These are phyloP conservation scores for Phoma sp. DNA, from an alignment of 2,329 filamentous ascomycete genomes.

Conservation along the genomic window DNA sequence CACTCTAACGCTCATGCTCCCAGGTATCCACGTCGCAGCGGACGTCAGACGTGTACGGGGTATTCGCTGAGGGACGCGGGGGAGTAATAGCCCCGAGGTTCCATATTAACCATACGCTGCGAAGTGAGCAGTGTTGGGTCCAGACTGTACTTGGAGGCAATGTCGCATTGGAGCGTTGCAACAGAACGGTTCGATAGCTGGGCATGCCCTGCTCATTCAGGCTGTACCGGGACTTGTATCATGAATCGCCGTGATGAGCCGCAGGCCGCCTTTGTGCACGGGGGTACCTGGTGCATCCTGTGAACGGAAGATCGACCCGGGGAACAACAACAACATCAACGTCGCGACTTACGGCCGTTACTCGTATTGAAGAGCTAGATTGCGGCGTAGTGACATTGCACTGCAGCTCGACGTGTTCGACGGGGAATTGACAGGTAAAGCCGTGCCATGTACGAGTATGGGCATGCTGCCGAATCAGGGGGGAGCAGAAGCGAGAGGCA, in stretches of 20 bases:
- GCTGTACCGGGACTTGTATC: not conserved
- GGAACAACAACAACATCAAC: not conserved
- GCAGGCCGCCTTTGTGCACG: constrained; percentile 13
- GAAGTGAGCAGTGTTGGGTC: not conserved
- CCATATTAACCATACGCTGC: constrained; percentile 10
- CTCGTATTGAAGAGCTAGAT: not conserved
- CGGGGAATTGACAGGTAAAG: constrained; percentile 7
- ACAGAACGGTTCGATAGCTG: not conserved
- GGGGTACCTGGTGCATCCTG: constrained; percentile 8
- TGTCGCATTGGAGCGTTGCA: constrained; percentile 28
- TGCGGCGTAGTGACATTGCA: not conserved
- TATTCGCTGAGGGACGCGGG: not conserved
- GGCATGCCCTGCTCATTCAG: constrained; percentile 5
- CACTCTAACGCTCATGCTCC: not conserved
- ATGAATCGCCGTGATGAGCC: constrained; percentile 17
- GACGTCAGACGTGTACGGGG: not conserved
- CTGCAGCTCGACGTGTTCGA: constrained; percentile 6
- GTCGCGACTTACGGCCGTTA: not conserved
- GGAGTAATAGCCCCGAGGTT: not conserved
- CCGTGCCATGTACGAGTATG: constrained; percentile 10
- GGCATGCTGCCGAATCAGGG: constrained; percentile 24
- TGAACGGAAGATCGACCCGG: constrained; percentile 1
- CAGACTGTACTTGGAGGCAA: constrained; percentile 3
- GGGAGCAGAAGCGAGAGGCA: constrained; percentile 26
- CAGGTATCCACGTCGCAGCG: not conserved